A percentile compares a stretch with the other conserved stretches of the same genome.
phyloP scores from a whole-genome alignment of 768 basidiomycete species.

The Kwoniella dejecticola region DNA sequence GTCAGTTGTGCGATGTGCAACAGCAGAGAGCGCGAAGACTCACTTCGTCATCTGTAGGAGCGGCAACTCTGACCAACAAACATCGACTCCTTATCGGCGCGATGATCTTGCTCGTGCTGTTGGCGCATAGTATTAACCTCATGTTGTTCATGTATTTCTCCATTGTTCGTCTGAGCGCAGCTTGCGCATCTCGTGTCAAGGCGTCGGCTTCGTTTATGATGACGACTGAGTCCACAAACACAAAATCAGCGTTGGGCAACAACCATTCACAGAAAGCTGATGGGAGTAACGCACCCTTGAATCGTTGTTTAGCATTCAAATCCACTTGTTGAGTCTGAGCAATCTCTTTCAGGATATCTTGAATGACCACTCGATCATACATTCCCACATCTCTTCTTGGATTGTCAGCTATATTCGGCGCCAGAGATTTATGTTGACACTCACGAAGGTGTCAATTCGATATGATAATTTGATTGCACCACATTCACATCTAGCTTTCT shows the following conservation, averaged over 20 bases:
- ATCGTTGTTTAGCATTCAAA: conserved; percentile 88
- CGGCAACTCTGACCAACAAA: conserved; percentile 87
- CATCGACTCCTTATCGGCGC: conserved; percentile 96
- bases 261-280: not conserved
- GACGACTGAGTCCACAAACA: conserved; percentile 67
- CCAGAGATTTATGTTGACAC: conserved; percentile 26
- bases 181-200: conserved; percentile 92
- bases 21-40: conserved; percentile 30
- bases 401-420: conserved; percentile 1
- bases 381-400: conserved; percentile 83
- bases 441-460: conserved; percentile 95
- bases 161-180: conserved; percentile 95
- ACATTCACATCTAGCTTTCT: conserved; percentile 94
- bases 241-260: not conserved
- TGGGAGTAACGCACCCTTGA: conserved; percentile 70
- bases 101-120: conserved; percentile 91
- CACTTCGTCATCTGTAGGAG: conserved; percentile 78
- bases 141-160: conserved; percentile 99
- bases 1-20: no score
- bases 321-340: conserved; percentile 99
- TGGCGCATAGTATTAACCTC: conserved; percentile 93
- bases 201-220: conserved; percentile 97
- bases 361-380: conserved; percentile 91
- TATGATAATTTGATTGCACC: conserved; percentile 96
- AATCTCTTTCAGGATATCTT: conserved; percentile 96